phyloP scores from a whole-genome alignment of 257 asterid species.

The Fraxinus excelsior region DNA sequence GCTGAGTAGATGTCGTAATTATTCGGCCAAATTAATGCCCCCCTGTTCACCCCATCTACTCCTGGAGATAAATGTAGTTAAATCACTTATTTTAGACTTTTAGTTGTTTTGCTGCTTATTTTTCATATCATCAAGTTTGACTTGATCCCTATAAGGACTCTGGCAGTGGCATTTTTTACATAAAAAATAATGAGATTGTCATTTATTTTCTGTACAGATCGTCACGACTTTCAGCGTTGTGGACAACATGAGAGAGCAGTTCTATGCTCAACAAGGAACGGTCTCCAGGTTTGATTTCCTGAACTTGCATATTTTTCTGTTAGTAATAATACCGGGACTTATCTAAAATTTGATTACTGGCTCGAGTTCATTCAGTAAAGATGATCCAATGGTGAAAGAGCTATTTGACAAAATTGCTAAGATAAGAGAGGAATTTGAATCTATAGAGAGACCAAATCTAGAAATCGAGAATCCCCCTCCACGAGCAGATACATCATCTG shows the following conservation, averaged over 20 bases:
- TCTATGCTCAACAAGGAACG: constrained; percentile 63
- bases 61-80: constrained; percentile 9
- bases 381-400: constrained; percentile 62
- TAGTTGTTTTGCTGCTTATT: neutral
- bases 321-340: neutral
- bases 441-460: constrained; percentile 78
- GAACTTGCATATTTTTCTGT: constrained; percentile 15
- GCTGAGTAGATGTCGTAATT: constrained; percentile 7
- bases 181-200: neutral
- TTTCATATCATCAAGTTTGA: neutral
- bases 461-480: constrained; percentile 75
- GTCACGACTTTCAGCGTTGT: constrained; percentile 87
- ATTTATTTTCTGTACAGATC: constrained; percentile 47
- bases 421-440: constrained; percentile 71
- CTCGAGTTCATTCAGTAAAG: constrained; percentile 60
- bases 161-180: neutral
- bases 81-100: neutral
- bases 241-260: constrained; percentile 86
- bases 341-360: constrained; percentile 16
- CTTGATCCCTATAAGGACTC: neutral
- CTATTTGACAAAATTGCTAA: constrained; percentile 72
- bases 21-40: constrained; percentile 1
- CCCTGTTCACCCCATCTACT: neutral
- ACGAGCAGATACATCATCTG: constrained; percentile 42
- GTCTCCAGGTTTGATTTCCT: constrained; percentile 56